phyloP scores from a whole-genome alignment of 2,329 filamentous ascomycete genomes.

The Xylaria sp. region DNA sequence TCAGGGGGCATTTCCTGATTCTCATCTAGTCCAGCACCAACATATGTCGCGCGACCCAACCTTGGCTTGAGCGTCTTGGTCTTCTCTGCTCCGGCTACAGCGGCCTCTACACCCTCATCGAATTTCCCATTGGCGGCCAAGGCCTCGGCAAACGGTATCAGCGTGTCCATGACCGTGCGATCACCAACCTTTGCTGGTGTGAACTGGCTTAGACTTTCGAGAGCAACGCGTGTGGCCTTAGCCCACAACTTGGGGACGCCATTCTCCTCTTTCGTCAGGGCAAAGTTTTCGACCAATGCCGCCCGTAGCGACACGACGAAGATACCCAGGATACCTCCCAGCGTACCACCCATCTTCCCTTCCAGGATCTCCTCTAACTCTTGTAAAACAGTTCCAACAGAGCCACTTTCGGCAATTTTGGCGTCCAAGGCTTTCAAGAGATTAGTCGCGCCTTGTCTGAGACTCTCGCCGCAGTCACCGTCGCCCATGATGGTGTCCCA shows the following conservation, averaged over 20 bases:
- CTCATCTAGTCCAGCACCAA: slow-evolving; percentile 60
- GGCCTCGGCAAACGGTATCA: slow-evolving; percentile 59
- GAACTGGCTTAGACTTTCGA: slow-evolving; percentile 56
- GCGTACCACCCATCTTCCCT: slow-evolving; percentile 55
- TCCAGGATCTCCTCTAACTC: slow-evolving; percentile 62
- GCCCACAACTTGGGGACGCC: slow-evolving; percentile 50
- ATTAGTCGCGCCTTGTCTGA: slow-evolving; percentile 57
- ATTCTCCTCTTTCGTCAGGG: slow-evolving; percentile 39
- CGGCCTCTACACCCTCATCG: slow-evolving; percentile 62
- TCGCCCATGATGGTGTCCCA: slow-evolving; percentile 70
- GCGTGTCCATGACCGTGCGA: slow-evolving; percentile 62
- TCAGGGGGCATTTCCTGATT: slow-evolving; percentile 64
- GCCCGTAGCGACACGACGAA: slow-evolving; percentile 54
- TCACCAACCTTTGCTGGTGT: slow-evolving; percentile 62
- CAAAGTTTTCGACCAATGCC: slow-evolving; percentile 46
- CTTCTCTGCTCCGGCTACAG: slow-evolving; percentile 63
- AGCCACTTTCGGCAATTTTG: slow-evolving; percentile 48
- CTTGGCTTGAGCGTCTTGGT: slow-evolving; percentile 70
- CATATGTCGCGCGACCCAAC: slow-evolving; percentile 71
- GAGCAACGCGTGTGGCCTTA: slow-evolving; percentile 48
- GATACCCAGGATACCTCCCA: slow-evolving; percentile 43
- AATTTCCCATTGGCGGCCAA: slow-evolving; percentile 53
- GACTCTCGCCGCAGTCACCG: slow-evolving; percentile 69
- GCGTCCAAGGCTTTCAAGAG: slow-evolving; percentile 55
- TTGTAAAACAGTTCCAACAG: slow-evolving; percentile 53